Conservation (phyloP, 179 eudicot genomes). For the Beta macrorhiza region DNA sequence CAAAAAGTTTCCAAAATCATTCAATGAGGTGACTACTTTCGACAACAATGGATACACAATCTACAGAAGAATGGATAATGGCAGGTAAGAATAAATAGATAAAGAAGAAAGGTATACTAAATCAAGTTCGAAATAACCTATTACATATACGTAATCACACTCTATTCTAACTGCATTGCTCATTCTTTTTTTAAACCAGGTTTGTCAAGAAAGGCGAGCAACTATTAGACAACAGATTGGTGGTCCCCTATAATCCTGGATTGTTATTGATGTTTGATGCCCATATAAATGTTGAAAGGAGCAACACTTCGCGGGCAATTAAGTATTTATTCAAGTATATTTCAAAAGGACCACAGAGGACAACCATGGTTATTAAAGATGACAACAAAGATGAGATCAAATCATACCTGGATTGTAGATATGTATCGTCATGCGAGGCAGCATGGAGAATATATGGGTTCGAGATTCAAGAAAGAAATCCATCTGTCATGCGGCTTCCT, state of each 20-base stretch:
- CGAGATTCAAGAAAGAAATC: background rate
- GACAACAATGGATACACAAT: background rate
- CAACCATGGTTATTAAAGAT: background rate
- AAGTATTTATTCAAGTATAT: background rate
- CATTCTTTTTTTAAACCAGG: background rate
- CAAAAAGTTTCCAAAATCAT: constrained; percentile 3
- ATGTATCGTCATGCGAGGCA: background rate
- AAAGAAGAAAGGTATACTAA: background rate
- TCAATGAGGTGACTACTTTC: background rate
- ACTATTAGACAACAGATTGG: background rate
- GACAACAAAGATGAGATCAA: background rate
- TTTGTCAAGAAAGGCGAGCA: background rate
- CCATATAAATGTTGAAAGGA: too few species aligned
- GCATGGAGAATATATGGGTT: constrained; percentile 10
- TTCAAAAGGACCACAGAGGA: background rate
- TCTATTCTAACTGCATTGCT: too few species aligned
- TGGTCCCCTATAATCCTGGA: background rate
- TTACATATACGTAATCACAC: too few species aligned
- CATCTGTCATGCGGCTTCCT: background rate
- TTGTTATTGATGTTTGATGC: background rate
- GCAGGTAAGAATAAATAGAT: background rate
- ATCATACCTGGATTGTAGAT: background rate
- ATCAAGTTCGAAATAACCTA: background rate
- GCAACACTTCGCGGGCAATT: too few species aligned
- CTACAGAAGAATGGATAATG: background rate